These are phyloP conservation scores for Candida chauliodis DNA, from an alignment of 805 yeast species.

Conservation along the genomic window DNA sequence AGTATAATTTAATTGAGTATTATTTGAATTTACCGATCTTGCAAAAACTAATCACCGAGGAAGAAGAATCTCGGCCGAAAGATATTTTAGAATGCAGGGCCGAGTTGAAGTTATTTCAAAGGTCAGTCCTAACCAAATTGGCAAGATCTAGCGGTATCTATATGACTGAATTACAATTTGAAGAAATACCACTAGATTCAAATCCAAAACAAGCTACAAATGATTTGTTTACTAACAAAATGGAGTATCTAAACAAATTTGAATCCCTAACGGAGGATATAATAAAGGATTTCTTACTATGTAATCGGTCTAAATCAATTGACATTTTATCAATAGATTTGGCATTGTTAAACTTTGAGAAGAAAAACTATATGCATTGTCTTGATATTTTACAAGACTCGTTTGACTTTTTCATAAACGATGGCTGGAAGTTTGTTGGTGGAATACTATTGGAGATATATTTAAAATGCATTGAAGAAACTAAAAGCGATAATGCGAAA, in stretches of 20 bases:
- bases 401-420: conserved; percentile 59
- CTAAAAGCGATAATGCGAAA: conserved; percentile 20
- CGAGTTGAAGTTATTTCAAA: conserved; percentile 45
- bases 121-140: conserved; percentile 37
- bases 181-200: conserved; percentile 20
- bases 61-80: conserved; percentile 14
- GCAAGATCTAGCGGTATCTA: conserved; percentile 19
- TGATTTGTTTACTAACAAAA: conserved; percentile 10
- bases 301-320: conserved; percentile 59
- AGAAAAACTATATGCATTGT: conserved; percentile 56
- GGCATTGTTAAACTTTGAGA: conserved; percentile 64
- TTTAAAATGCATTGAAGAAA: conserved; percentile 60
- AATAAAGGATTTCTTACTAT: conserved; percentile 47
- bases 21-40: conserved; percentile 26
- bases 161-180: conserved; percentile 18
- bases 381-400: conserved; percentile 62
- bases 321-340: conserved; percentile 76
- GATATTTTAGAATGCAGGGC: conserved; percentile 42
- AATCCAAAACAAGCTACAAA: background rate
- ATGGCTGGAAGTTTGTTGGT: conserved; percentile 77
- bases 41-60: conserved; percentile 16
- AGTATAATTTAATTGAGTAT: conserved; percentile 36
- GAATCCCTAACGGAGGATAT: conserved; percentile 54
- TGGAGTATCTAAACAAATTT: conserved; percentile 30
- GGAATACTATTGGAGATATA: conserved; percentile 61